These are phyloP conservation scores for Skeletonema tropicum DNA, from an alignment of 108 stramenopile species.

Conservation along the genomic window DNA sequence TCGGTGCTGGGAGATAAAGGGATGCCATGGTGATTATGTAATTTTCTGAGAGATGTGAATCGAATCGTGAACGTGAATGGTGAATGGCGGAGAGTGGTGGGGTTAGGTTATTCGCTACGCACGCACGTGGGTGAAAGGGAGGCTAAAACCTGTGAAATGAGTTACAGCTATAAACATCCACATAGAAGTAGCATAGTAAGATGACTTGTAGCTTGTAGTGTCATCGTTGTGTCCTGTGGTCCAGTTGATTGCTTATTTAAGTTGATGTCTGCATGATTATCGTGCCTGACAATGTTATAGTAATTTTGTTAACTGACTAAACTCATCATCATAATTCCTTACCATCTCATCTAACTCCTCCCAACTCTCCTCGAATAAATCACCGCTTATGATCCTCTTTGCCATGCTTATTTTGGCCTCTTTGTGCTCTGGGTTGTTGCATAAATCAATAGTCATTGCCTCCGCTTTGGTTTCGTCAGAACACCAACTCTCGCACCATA, in stretches of 20 bases:
- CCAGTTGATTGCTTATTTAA: not conserved
- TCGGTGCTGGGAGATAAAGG: slow-evolving; percentile 57
- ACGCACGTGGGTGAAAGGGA: no score
- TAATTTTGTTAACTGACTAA: not conserved
- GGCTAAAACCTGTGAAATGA: no score
- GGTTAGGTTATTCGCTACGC: no score
- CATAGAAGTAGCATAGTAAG: no score
- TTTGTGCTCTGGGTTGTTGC: slow-evolving; percentile 99
- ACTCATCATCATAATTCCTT: slow-evolving; percentile 28
- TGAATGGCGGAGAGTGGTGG: not conserved
- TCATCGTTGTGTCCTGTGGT: not conserved
- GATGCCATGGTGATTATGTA: slow-evolving; percentile 40
- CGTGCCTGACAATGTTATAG: not conserved
- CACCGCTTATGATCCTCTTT: slow-evolving; percentile 92
- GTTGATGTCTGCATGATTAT: no score
- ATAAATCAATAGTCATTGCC: slow-evolving; percentile 99
- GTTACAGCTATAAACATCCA: no score
- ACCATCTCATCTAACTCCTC: slow-evolving; percentile 97
- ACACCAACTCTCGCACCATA: slow-evolving; percentile 99
- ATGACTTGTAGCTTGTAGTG: no score
- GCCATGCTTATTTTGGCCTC: slow-evolving; percentile 99
- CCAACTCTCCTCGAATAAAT: slow-evolving; percentile 97
- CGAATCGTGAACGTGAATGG: not conserved
- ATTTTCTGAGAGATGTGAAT: no score
- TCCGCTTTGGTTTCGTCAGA: slow-evolving; percentile 92